Base-by-base conservation (phyloP, 371 early-diverging fungal species). In the Apophysomyces trapeziformis region DNA sequence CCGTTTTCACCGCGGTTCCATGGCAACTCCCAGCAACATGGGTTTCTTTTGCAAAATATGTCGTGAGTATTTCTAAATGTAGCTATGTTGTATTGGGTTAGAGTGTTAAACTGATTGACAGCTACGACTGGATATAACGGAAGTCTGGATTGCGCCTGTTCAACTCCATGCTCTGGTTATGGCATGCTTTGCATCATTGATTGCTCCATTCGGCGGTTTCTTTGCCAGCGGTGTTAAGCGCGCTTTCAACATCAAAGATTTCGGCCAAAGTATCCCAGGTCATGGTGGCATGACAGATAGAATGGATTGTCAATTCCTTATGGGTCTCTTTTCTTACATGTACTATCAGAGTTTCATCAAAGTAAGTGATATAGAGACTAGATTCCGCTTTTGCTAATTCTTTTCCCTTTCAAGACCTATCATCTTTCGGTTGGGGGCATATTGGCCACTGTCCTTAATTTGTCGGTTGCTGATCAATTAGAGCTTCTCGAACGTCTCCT, bases 161-260 rank as follows among this genome's bases (percentile, higher is more conserved):
- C 95, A 96, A 73, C 79, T 95, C 36, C 99, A 99, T 73, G 85
- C 93, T 36, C 75, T 99, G 36, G 79, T 92, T 13, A 89, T 99
- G 88, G 90, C 97, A 1, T 85, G 92, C 38, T 97, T 98, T 83
- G 98, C 99, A 4, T 96, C 97, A 4, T 73, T 98, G 65, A 95
- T 99, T 71, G 99, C 99, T 39, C 99, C 99, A 11, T 98, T 99
- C 83, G 98, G 99, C 44, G 99, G 99, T 5, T 99, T 99, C 87
- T 97, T 99, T 85, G 99, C 99, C 13, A 95, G 95, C 71, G 99
- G 95, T 4, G 91, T 96, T 50, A 99, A 99, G 80, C 87, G 99
- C 38, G 97, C 98, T 0, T 99, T 98, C 83, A 95, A 97, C 64
- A 92, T 99, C 74, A 99, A 99, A 73, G 99, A 99, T 77, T 99